Evolutionary conservation across 2,329 filamentous ascomycete genomes (phyloP), one percentile per base, ranked within the genome.

Genomic region (Penicillium vulpinum): DNA sequence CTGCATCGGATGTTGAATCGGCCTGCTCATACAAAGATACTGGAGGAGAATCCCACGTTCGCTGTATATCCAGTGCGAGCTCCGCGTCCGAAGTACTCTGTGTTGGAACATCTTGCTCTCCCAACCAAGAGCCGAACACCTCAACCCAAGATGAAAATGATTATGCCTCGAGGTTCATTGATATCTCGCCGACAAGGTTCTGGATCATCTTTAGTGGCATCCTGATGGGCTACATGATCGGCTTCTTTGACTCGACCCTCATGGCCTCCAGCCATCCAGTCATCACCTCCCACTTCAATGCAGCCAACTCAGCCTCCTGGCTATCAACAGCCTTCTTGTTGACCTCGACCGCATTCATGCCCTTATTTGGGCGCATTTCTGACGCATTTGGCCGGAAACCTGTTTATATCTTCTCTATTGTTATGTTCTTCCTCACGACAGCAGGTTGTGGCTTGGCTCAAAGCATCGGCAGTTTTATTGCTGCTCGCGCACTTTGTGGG

Each of bases 251-350:
- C 76, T 83, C 84, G 11, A 93, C 89, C 4, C 83, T 93, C 62
- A 92, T 93, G 89, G 89, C 89, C 5, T 91, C 88, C 2, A 88
- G 83, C 40, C 90, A 94, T 71, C 89, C 90, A 0, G 88, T 90
- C 56, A 91, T 93, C 59, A 92, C 89, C 0, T 91, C 88, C 0
- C 86, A 92, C 71, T 93, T 93, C 73, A 78, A 86, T 59, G 84
- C 88, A 47, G 89, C 89, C 31, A 91, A 93, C 71, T 85, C 85
- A 45, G 90, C 90, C 3, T 91, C 89, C 2, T 94, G 90, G 90
- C 80, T 93, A 5, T 91, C 89, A 2, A 93, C 90, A 0, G 85
- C 88, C 0, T 93, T 92, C 62, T 75, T 93, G 35, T 80, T 94
- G 36, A 91, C 90, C 0, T 89, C 85, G 4, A 92, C 89, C 1